Evolutionary conservation across 352 stramenopile species (phyloP).

Genomic region (Pythium dissotocum): DNA sequence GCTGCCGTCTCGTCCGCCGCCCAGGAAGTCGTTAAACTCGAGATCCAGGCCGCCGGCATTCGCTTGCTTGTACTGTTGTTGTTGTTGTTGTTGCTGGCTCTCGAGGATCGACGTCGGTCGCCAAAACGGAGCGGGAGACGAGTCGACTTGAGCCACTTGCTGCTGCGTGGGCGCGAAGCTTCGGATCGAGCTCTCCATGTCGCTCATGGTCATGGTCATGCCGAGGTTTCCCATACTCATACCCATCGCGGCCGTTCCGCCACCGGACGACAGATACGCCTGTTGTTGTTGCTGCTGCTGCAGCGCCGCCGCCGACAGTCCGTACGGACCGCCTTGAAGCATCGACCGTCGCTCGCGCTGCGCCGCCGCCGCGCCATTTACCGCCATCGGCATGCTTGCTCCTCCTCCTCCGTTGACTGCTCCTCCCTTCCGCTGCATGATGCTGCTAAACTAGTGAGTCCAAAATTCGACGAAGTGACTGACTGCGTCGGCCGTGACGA

Average conservation of each 20-base stretch:
- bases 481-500: background rate
- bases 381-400: constrained; percentile 1
- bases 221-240: constrained; percentile 26
- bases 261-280: constrained; percentile 8
- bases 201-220: constrained; percentile 31
- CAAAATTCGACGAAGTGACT: constrained; percentile 4
- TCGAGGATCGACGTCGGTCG: constrained; percentile 21
- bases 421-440: constrained; percentile 2
- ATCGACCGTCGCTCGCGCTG: constrained; percentile 12
- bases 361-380: background rate
- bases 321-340: constrained; percentile 10
- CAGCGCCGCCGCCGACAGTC: background rate
- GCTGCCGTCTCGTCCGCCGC: background rate
- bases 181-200: constrained; percentile 26
- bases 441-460: constrained; percentile 3
- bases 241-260: constrained; percentile 6
- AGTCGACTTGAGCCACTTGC: constrained; percentile 7
- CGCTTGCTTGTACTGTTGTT: constrained; percentile 22
- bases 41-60: constrained; percentile 15
- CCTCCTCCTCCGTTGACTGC: background rate
- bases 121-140: constrained; percentile 22
- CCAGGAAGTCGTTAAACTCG: constrained; percentile 29
- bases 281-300: constrained; percentile 14
- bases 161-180: constrained; percentile 19
- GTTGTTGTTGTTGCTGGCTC: constrained; percentile 10